Conservation (phyloP, 106 monocot species). For the Platanthera zijinensis region DNA sequence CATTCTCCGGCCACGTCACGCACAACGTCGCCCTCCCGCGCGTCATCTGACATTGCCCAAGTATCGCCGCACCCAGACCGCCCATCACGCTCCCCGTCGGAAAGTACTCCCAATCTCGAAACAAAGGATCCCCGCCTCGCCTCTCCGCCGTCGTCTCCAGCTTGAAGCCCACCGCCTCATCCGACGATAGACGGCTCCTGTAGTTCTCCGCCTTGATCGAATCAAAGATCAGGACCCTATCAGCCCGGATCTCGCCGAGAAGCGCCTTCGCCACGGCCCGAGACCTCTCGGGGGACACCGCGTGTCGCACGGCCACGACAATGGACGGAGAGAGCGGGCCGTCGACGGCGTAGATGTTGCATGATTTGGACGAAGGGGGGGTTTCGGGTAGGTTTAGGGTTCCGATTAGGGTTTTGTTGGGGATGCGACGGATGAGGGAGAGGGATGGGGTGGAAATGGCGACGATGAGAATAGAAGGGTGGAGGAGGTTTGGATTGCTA, state of each 20-base stretch:
- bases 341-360: constrained; percentile 43
- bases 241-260: constrained; percentile 22
- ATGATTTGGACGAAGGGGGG: constrained; percentile 26
- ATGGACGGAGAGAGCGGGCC: constrained; percentile 6
- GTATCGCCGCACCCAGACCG: constrained; percentile 55
- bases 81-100: constrained; percentile 68
- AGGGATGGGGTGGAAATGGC: constrained; percentile 41
- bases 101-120: constrained; percentile 27
- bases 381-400: constrained; percentile 56
- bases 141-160: constrained; percentile 52
- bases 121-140: constrained; percentile 10
- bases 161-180: constrained; percentile 55
- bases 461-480: constrained; percentile 24
- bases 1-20: constrained; percentile 57
- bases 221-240: constrained; percentile 47
- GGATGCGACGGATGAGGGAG: constrained; percentile 23
- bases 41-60: constrained; percentile 66
- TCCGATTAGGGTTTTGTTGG: constrained; percentile 38
- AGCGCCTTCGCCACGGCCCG: constrained; percentile 59
- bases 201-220: constrained; percentile 39
- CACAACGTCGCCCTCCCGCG: constrained; percentile 43
- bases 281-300: constrained; percentile 39
- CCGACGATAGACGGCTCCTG: constrained; percentile 35
- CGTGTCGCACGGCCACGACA: constrained; percentile 32
- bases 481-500: background rate